Evolutionary conservation across 768 basidiomycete genomes (phyloP).

Genomic region (Russula sp.): DNA sequence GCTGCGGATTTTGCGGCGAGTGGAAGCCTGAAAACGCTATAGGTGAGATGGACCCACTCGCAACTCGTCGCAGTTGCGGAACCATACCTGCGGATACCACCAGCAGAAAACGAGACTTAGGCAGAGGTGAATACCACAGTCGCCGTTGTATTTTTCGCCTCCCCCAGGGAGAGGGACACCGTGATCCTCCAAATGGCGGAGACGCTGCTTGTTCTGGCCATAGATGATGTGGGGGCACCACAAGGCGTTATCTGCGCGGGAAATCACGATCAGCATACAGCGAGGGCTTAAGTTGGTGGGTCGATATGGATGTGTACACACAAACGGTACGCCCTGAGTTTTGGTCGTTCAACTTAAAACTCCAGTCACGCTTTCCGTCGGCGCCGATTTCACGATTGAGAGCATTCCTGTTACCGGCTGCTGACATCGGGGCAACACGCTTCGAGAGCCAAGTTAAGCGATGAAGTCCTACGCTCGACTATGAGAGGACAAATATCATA

Average conservation of each 20-base stretch:
- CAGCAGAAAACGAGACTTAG: conserved; percentile 26
- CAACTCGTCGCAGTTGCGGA: neutral
- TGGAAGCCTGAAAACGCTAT: conserved; percentile 21
- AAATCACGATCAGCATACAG: conserved; percentile 27
- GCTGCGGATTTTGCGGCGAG: conserved; percentile 33
- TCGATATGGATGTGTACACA: conserved; percentile 4
- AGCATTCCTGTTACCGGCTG: conserved; percentile 21
- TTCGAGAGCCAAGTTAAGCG: no score
- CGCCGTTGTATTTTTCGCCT: conserved; percentile 30
- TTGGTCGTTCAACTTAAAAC: conserved; percentile 25
- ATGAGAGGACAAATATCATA: no score
- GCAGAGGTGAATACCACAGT: conserved; percentile 34
- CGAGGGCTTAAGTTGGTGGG: neutral
- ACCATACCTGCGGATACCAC: conserved; percentile 36
- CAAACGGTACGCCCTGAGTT: neutral
- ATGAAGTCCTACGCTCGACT: no score
- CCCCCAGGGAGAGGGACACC: conserved; percentile 34
- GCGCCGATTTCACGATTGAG: conserved; percentile 21
- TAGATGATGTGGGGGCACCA: conserved; percentile 39
- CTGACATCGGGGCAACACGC: neutral
- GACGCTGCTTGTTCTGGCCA: conserved; percentile 34
- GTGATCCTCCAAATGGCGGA: conserved; percentile 30
- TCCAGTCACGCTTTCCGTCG: conserved; percentile 31
- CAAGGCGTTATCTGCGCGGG: conserved; percentile 18
- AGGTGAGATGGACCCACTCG: neutral